A percentile compares a stretch with the other conserved stretches of the same genome.
Conservation (phyloP, 192 early-diverging fungal genomes). For the Backusella liffmaniae region DNA sequence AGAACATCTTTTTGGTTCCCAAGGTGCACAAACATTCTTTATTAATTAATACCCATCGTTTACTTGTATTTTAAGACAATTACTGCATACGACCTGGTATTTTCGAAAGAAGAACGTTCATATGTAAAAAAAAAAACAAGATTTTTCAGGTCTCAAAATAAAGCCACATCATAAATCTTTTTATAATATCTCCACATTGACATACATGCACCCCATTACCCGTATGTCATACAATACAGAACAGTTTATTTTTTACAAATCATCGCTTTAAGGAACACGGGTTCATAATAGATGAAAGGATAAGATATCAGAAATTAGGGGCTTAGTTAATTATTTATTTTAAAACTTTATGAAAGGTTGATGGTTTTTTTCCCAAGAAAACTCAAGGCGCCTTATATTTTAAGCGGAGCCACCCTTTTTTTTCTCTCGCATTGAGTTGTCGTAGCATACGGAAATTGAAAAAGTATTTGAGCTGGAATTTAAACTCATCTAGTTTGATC, state of each 20-base stretch:
- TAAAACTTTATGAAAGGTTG: neutral
- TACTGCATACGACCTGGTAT: neutral
- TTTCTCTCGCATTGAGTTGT: neutral
- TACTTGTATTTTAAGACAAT: neutral
- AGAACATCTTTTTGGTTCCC: neutral
- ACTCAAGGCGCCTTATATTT: constrained; percentile 1
- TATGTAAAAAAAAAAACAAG: neutral
- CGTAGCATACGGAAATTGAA: neutral
- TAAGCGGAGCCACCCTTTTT: neutral
- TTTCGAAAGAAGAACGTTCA: neutral
- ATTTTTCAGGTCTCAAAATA: neutral
- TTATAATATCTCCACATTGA: neutral
- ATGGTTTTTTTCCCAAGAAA: constrained; percentile 5
- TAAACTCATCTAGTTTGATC: neutral
- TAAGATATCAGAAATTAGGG: neutral
- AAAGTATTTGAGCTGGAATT: neutral
- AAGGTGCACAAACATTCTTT: neutral
- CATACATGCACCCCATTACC: neutral
- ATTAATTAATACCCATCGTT: neutral
- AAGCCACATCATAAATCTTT: neutral
- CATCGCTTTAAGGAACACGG: neutral
- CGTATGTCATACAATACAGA: neutral
- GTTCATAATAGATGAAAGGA: neutral
- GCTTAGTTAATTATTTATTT: neutral
- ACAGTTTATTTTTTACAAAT: neutral